phyloP scores from a whole-genome alignment of 129 eudicot genomes.

The Kitagawia praeruptora region DNA sequence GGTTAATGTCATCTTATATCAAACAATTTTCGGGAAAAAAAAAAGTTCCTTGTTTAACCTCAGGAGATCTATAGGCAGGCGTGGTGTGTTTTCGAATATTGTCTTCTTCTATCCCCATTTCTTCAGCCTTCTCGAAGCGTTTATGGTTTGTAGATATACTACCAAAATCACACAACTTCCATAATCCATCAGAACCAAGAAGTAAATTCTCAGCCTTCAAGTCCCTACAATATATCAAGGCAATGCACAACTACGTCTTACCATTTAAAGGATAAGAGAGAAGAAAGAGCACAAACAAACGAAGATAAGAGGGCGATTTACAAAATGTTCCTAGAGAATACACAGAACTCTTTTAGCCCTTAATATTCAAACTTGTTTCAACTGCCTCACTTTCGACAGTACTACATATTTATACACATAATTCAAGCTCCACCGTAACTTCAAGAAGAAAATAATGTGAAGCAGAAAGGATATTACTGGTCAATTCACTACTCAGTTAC shows the following conservation, averaged over 20 bases:
- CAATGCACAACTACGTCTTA: background rate
- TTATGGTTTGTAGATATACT: slow-evolving; percentile 92
- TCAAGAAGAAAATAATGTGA: background rate
- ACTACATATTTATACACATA: background rate
- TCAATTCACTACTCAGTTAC: background rate
- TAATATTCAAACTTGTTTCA: background rate
- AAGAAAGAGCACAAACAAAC: background rate
- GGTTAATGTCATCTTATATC: slow-evolving; percentile 1
- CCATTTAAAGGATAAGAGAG: background rate
- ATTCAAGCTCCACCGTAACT: background rate
- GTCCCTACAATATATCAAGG: slow-evolving; percentile 40
- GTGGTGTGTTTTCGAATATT: slow-evolving; percentile 94
- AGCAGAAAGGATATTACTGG: background rate
- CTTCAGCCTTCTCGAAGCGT: slow-evolving; percentile 94
- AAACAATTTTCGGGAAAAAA: background rate
- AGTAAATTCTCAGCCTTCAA: slow-evolving; percentile 94
- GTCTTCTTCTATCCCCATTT: slow-evolving; percentile 99
- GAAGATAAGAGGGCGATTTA: background rate
- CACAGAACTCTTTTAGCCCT: background rate
- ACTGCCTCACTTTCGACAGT: background rate
- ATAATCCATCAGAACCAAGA: slow-evolving; percentile 84
- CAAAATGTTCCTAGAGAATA: background rate
- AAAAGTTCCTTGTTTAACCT: slow-evolving; percentile 34
- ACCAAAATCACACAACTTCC: slow-evolving; percentile 99
- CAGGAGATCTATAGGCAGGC: slow-evolving; percentile 97